Evolutionary conservation across 768 basidiomycete species (phyloP).

Genomic region (Serendipita vermifera): DNA sequence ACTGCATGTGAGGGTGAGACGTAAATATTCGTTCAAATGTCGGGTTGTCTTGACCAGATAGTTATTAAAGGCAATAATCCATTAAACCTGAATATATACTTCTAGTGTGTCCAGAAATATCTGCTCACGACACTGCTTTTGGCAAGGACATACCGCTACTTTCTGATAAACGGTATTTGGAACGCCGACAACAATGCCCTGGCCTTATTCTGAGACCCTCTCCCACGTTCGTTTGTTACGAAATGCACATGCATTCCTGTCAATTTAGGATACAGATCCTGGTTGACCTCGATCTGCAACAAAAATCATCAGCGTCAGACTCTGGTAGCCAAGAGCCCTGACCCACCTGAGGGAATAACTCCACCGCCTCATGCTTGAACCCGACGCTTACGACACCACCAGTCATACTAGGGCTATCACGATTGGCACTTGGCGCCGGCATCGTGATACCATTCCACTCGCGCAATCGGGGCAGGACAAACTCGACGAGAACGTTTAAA

Average conservation of each 20-base stretch:
- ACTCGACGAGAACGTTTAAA: constrained; percentile 73
- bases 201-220: constrained; percentile 83
- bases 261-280: constrained; percentile 72
- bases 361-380: constrained; percentile 69
- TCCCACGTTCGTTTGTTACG: constrained; percentile 72
- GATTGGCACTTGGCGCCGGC: constrained; percentile 56
- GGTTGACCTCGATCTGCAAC: constrained; percentile 78
- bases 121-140: no score
- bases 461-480: constrained; percentile 86
- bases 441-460: constrained; percentile 79
- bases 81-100: no score
- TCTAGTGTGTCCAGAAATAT: no score
- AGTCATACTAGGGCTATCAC: constrained; percentile 61
- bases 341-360: constrained; percentile 56
- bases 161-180: constrained; percentile 70
- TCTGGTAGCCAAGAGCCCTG: not conserved
- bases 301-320: not conserved
- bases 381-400: constrained; percentile 86
- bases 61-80: no score
- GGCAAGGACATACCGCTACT: no score
- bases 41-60: no score
- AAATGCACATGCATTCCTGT: constrained; percentile 94
- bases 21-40: no score
- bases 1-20: no score
- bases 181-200: constrained; percentile 81